Evolutionary conservation across 768 basidiomycete species (phyloP), one percentile per base, ranked within the genome.

Genomic region (Cyclocybe aegerita): DNA sequence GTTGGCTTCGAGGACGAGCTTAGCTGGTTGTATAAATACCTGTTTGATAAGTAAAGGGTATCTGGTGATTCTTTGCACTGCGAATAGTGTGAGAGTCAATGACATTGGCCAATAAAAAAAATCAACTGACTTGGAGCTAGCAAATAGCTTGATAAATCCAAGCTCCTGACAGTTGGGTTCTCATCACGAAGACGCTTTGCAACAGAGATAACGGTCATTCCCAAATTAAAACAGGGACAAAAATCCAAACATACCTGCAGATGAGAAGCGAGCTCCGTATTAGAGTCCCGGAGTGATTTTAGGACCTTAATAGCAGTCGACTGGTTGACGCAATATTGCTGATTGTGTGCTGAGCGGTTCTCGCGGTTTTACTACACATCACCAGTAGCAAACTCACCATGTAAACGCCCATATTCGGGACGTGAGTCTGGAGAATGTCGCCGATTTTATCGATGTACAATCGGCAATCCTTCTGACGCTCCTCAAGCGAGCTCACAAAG

Each of bases 261-360:
- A 61, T 86, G 85, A 9, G 70, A 62, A 1, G 81, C 80, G 8
- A 96, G 67, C 15, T 81, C 82, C 0, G 81, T 74, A 52, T 90
- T 87, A 3, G 76, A 76, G 46, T 87, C 81, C 40, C 91, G 75
- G 51, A 90, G 64, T 0, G 86, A 83, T 55, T 90, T 85, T 32
- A 96, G 72, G 3, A 87, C 80, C 59, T 85, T 87, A 57, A 85
- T 88, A 0, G 88, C 92, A 9, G 75, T 83, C 7, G 73, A 75
- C 66, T 97, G 95, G 56, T 98, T 95, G 48, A 93, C 82, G 55
- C 96, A 98, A 61, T 97, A 98, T 48, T 85, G 83, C 86, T 94
- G 5, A 48, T 42, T 41, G 1, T 6, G 42, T 29, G 5, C 44
- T 29, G 12, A 36, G 14, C 9, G 29, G 16, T n/a, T 52, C 39